A percentile compares a stretch with the other conserved stretches of the same genome.
Evolutionary conservation across 208 protist species (phyloP).

Genomic region (Naegleria fowleri): DNA sequence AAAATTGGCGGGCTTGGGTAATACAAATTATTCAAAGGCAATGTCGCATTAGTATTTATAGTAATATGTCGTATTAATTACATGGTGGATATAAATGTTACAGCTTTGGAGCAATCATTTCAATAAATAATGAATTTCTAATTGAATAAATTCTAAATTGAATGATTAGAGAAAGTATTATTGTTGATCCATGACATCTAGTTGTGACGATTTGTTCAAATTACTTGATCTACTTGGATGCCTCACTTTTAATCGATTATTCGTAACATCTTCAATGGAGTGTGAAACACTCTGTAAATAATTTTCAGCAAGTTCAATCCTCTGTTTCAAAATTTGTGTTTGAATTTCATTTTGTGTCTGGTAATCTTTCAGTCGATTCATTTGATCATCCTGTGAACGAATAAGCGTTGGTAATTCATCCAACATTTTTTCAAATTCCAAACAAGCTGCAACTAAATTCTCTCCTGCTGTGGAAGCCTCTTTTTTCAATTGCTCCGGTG

Average conservation of each 20-base stretch:
- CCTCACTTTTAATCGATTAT: not conserved
- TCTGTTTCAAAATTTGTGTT: not conserved
- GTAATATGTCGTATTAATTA: too few species aligned
- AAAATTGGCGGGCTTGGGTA: too few species aligned
- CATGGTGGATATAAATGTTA: too few species aligned
- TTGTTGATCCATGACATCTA: too few species aligned
- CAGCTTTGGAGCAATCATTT: too few species aligned
- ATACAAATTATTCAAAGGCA: too few species aligned
- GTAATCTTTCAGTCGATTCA: not conserved
- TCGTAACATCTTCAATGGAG: not conserved
- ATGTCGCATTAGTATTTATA: too few species aligned
- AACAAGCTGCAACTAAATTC: not conserved
- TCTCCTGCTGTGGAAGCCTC: not conserved
- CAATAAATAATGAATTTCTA: too few species aligned
- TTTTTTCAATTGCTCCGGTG: not conserved
- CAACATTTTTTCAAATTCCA: slow-evolving; percentile 12
- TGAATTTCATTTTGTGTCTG: not conserved
- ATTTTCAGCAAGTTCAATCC: not conserved
- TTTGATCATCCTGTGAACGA: not conserved
- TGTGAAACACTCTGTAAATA: not conserved
- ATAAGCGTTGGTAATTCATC: not conserved
- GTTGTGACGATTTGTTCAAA: too few species aligned
- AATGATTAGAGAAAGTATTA: too few species aligned
- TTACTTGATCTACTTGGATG: not conserved
- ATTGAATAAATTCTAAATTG: too few species aligned